Percentiles rank a stretch among this genome's conserved stretches.
Evolutionary conservation across 2,329 filamentous ascomycete species (phyloP).

Genomic region (Fulvia fulva): DNA sequence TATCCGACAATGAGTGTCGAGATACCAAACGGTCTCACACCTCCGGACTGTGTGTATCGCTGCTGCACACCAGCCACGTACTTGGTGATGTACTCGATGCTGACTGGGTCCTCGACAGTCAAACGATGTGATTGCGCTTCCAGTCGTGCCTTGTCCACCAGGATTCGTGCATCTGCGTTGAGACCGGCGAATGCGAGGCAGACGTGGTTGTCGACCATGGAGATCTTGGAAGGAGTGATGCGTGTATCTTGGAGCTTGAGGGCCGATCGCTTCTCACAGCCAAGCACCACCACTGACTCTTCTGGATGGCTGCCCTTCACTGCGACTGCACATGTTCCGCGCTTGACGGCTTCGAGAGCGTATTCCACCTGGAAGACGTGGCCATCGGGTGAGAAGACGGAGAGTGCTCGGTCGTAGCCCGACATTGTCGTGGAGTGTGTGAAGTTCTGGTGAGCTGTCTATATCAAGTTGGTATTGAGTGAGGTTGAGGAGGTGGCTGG

Average conservation of each 20-base stretch:
- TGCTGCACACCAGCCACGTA: slow-evolving; percentile 97
- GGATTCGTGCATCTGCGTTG: slow-evolving; percentile 95
- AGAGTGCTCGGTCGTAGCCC: slow-evolving; percentile 98
- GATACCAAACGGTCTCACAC: slow-evolving; percentile 97
- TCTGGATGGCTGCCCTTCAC: slow-evolving; percentile 77
- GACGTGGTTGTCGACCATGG: slow-evolving; percentile 90
- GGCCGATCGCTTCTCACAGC: slow-evolving; percentile 96
- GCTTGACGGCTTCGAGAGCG: slow-evolving; percentile 95
- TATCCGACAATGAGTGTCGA: slow-evolving; percentile 98
- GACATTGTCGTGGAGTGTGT: slow-evolving; percentile 64
- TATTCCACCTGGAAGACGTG: slow-evolving; percentile 99
- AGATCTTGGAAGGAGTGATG: slow-evolving; percentile 98
- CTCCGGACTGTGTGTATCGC: slow-evolving; percentile 97
- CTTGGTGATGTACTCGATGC: slow-evolving; percentile 99
- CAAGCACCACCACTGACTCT: slow-evolving; percentile 73
- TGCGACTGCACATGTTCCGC: slow-evolving; percentile 98
- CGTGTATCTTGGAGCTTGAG: slow-evolving; percentile 99
- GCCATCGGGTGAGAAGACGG: slow-evolving; percentile 97
- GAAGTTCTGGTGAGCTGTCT: background rate
- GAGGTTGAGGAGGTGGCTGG: background rate
- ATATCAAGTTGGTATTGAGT: slow-evolving; percentile 1
- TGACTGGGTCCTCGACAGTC: slow-evolving; percentile 94
- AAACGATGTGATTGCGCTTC: slow-evolving; percentile 96
- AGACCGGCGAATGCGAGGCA: slow-evolving; percentile 95
- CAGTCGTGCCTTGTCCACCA: slow-evolving; percentile 95